Conservation (phyloP, 164 flowering plant species). For the Berberis vulgaris region DNA sequence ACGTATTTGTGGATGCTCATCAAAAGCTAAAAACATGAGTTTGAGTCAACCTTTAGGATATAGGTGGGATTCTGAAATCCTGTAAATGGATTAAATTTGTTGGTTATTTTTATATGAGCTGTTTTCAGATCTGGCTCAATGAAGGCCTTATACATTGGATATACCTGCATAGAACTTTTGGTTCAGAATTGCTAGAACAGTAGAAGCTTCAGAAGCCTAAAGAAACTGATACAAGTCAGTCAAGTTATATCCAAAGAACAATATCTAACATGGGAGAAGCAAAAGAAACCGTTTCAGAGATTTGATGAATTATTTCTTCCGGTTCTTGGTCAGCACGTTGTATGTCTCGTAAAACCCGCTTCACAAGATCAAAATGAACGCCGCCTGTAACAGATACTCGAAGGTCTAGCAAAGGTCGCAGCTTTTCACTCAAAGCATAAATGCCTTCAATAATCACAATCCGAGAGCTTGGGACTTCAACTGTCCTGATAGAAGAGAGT, state of each 20-base stretch:
- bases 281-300: slow-evolving; percentile 89
- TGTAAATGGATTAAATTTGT: slow-evolving; percentile 94
- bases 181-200: neutral
- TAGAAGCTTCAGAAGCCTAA: slow-evolving; percentile 3
- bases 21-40: neutral
- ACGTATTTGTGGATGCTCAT: neutral
- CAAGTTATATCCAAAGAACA: slow-evolving; percentile 6
- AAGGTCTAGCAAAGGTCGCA: slow-evolving; percentile 77
- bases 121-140: slow-evolving; percentile 95
- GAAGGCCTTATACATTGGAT: slow-evolving; percentile 98
- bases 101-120: slow-evolving; percentile 83
- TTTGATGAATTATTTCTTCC: slow-evolving; percentile 93
- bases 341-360: slow-evolving; percentile 87
- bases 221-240: neutral
- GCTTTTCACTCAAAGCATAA: slow-evolving; percentile 86
- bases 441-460: slow-evolving; percentile 94
- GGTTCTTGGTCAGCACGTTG: slow-evolving; percentile 98
- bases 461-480: slow-evolving; percentile 85
- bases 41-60: slow-evolving; percentile 62
- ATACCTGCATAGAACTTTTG: slow-evolving; percentile 46
- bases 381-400: slow-evolving; percentile 94
- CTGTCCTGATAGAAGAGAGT: slow-evolving; percentile 35
- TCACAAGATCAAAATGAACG: slow-evolving; percentile 96
- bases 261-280: slow-evolving; percentile 18
- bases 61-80: slow-evolving; percentile 95